Evolutionary conservation across 257 asterid species (phyloP), one percentile per base, ranked within the genome.

Genomic region (Capsicum baccatum): DNA sequence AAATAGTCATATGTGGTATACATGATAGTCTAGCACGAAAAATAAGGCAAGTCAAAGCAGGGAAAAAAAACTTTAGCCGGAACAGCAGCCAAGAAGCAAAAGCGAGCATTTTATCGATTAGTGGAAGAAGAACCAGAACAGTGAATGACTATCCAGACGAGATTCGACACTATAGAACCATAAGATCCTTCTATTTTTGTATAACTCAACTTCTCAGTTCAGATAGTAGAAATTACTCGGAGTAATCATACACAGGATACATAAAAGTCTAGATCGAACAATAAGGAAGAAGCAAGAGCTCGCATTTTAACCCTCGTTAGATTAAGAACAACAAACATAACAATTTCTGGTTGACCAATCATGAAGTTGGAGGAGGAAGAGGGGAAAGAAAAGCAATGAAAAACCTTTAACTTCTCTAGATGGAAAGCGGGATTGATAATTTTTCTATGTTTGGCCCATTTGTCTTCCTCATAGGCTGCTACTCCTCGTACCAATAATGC

Each of bases 401-500:
- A 3, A 3, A 74, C 81, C 81, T 74, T 50, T 50, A 74, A 26
- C 44, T 74, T 74, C 62, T 74, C 81, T 6, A 74, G 44, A 74
- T 74, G 81, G 21, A 74, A 74, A 9, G 62, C 47, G 13, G 62
- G 81, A 50, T 74, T 50, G 81, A 94, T 83, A 62, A 94, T 59
- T 79, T 85, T 94, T 50, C 97, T 89, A 78, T 91, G 92, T 66
- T 92, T 94, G 12, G 91, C 84, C 97, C 94, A 92, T 87, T 89
- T 87, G 4, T 91, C 91, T 7, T 81, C 84, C 11, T 92, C 95
- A 33, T 64, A 42, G 16, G 1, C 7, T 11, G 55, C 83, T 6
- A 92, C 13, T 55, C 97, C 97, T 79, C 83, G 84, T 2, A 71
- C 82, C 33, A 90, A 86, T 58, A 91, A 76, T 59, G 35, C 84